A percentile compares a stretch with the other conserved stretches of the same genome.
phyloP scores from a whole-genome alignment of 495 filamentous ascomycete species.

The Tuber indicum region DNA sequence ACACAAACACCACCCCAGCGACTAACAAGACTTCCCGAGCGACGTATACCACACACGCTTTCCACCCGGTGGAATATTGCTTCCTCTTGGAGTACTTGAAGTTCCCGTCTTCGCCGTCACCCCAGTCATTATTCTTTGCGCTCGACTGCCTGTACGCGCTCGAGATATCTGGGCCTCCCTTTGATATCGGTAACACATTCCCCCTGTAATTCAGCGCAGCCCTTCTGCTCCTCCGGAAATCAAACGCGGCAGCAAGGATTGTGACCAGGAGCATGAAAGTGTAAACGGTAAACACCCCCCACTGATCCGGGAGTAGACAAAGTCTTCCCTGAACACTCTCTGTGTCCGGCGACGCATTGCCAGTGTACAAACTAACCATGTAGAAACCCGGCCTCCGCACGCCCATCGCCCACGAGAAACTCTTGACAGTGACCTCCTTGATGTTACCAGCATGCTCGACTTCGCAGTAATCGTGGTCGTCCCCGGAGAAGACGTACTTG shows the following conservation, averaged over 20 bases:
- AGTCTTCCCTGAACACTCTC: conserved; percentile 77
- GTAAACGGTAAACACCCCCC: conserved; percentile 76
- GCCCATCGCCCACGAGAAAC: conserved; percentile 93
- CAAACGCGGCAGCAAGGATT: background rate
- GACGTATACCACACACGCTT: background rate
- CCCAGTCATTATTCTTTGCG: background rate
- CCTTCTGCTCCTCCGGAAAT: background rate
- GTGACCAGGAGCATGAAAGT: conserved; percentile 55
- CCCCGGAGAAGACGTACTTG: conserved; percentile 78
- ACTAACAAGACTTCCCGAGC: background rate
- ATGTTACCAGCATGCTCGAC: conserved; percentile 66
- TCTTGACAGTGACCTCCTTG: conserved; percentile 90
- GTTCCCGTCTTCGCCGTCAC: background rate
- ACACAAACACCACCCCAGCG: background rate
- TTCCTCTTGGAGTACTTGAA: conserved; percentile 7
- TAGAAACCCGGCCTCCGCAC: conserved; percentile 81
- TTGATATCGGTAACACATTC: background rate
- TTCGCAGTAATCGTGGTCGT: conserved; percentile 98
- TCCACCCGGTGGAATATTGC: background rate
- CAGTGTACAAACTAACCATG: conserved; percentile 81
- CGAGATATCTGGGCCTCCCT: background rate
- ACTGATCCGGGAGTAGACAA: conserved; percentile 83
- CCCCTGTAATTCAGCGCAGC: background rate
- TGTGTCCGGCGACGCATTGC: conserved; percentile 15
- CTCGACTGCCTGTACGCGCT: background rate